A percentile compares a stretch with the other conserved stretches of the same genome.
Conservation (phyloP, 2,329 filamentous ascomycete genomes). For the Pyrenophora graminea region DNA sequence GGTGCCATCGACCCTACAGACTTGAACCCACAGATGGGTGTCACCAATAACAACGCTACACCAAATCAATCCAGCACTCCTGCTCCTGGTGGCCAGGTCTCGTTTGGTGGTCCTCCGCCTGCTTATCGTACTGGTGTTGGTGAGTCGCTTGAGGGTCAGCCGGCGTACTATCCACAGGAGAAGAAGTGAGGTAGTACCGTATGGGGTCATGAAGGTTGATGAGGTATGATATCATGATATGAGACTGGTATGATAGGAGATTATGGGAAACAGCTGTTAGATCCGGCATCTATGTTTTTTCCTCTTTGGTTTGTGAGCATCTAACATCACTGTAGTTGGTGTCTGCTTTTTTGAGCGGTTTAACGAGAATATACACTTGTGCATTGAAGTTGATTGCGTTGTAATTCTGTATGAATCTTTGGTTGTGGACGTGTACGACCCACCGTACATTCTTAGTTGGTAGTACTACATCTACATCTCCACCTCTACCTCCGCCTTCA, state of each 20-base stretch:
- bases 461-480: too few species aligned
- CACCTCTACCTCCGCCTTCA: too few species aligned
- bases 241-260: background rate
- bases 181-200: conserved; percentile 30
- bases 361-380: too few species aligned
- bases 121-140: conserved; percentile 42
- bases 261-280: background rate
- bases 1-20: conserved; percentile 49
- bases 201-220: conserved; percentile 4
- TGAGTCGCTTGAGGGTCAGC: conserved; percentile 43
- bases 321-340: too few species aligned
- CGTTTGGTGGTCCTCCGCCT: conserved; percentile 44
- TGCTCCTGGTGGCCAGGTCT: conserved; percentile 36
- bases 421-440: too few species aligned
- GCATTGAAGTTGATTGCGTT: too few species aligned
- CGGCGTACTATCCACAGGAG: conserved; percentile 41
- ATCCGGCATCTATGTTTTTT: too few species aligned
- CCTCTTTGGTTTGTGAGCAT: too few species aligned
- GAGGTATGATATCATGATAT: conserved; percentile 31
- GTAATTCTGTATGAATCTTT: too few species aligned
- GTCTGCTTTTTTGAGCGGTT: too few species aligned
- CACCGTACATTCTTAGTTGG: too few species aligned
- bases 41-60: conserved; percentile 36
- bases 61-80: conserved; percentile 26
- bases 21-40: conserved; percentile 35